These are phyloP conservation scores for Catunica adiposa DNA, from an alignment of 2,329 filamentous ascomycete genomes.

Conservation along the genomic window DNA sequence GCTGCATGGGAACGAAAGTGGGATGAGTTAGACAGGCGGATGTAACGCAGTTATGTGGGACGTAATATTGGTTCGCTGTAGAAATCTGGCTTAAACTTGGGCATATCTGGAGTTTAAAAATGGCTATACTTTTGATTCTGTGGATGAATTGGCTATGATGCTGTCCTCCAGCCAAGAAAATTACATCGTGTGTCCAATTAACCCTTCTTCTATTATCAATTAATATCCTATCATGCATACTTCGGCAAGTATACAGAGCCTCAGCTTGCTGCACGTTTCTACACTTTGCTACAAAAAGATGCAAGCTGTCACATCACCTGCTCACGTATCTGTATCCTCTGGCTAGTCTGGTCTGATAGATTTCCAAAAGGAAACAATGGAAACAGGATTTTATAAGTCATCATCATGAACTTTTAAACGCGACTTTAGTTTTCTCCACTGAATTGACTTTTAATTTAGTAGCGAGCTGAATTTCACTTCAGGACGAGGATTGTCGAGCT, in stretches of 20 bases:
- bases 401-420: too few species aligned
- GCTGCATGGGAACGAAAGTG: neutral
- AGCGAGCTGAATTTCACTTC: neutral
- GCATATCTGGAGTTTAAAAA: too few species aligned
- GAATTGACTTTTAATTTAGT: neutral
- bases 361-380: too few species aligned
- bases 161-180: neutral
- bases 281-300: neutral
- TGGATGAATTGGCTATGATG: too few species aligned
- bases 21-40: neutral
- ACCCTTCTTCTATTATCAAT: neutral
- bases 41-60: neutral
- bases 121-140: too few species aligned
- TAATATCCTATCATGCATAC: neutral
- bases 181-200: neutral
- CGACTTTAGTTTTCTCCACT: neutral
- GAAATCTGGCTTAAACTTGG: too few species aligned
- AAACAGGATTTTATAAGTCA: too few species aligned
- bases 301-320: neutral
- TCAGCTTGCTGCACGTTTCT: neutral
- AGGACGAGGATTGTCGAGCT: neutral
- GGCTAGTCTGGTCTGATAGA: too few species aligned
- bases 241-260: neutral
- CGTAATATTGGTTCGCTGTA: too few species aligned
- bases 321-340: too few species aligned